Percentiles rank a stretch among this genome's conserved stretches.
These are phyloP conservation scores for Chaetomium cochliodes DNA, from an alignment of 495 filamentous ascomycete species.

Conservation along the genomic window DNA sequence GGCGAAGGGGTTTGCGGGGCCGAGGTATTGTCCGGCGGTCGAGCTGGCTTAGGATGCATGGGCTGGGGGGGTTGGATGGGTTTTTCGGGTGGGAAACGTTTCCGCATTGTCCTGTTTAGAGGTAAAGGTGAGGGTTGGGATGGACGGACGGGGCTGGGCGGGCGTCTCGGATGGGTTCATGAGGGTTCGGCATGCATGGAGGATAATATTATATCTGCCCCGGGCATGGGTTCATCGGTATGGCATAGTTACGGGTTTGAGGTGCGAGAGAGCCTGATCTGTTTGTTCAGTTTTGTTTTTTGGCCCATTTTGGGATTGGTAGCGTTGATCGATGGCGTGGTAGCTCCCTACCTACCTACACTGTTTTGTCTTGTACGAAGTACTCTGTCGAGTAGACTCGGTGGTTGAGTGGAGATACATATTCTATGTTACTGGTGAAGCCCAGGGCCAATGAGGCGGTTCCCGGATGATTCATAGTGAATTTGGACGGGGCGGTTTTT, in stretches of 20 bases:
- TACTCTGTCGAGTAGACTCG: background rate
- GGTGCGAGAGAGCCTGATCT: no score
- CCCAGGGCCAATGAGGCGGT: constrained; percentile 2
- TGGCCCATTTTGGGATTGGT: no score
- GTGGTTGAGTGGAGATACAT: background rate
- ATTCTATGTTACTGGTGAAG: background rate
- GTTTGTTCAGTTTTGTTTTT: no score
- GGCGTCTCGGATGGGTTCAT: background rate
- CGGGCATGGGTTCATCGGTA: background rate
- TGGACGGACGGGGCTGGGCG: constrained; percentile 5
- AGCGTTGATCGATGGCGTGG: no score
- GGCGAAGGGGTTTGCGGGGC: constrained; percentile 77
- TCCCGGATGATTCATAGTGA: constrained; percentile 27
- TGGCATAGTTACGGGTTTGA: background rate
- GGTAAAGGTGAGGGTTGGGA: background rate
- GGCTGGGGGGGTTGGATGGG: background rate
- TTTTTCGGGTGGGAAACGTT: background rate
- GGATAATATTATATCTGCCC: background rate
- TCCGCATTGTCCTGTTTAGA: background rate
- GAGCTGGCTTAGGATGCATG: constrained; percentile 16
- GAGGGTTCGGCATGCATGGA: background rate
- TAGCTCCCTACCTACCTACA: no score
- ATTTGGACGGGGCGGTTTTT: background rate
- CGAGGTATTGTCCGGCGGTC: constrained; percentile 63
- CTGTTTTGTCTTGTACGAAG: no score